A percentile compares a stretch with the other conserved stretches of the same genome.
These are phyloP conservation scores for Thalassiosira sp. DNA, from an alignment of 352 stramenopile species.

Conservation along the genomic window DNA sequence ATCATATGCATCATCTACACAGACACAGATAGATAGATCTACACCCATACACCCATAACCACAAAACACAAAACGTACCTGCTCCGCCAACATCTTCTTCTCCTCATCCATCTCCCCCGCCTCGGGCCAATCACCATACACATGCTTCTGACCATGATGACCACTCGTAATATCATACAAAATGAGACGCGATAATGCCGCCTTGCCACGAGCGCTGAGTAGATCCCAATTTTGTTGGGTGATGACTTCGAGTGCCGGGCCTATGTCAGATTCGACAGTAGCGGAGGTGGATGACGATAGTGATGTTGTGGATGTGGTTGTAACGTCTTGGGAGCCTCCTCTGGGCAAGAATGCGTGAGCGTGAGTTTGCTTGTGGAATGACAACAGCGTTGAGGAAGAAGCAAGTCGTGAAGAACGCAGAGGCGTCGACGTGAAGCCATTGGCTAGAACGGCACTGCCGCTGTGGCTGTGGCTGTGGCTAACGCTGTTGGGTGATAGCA, in stretches of 20 bases:
- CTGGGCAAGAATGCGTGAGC: conserved; percentile 1
- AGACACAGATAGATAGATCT: too few species aligned
- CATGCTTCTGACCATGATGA: conserved; percentile 63
- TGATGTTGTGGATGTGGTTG: neutral
- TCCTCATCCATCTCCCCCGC: conserved; percentile 65
- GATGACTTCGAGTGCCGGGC: conserved; percentile 33
- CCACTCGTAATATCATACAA: conserved; percentile 49
- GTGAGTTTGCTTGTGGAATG: neutral
- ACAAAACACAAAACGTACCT: conserved; percentile 60
- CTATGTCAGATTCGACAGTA: conserved; percentile 32
- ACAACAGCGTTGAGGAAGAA: neutral
- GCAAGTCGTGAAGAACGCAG: neutral
- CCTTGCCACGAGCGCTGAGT: conserved; percentile 59
- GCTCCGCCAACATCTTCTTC: conserved; percentile 67
- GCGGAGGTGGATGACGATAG: neutral
- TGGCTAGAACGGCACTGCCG: conserved; percentile 18
- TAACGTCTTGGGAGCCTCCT: conserved; percentile 14
- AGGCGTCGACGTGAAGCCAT: conserved; percentile 22
- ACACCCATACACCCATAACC: too few species aligned
- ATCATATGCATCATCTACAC: too few species aligned
- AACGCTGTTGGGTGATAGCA: conserved; percentile 12
- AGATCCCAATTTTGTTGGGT: conserved; percentile 60
- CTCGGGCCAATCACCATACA: conserved; percentile 75
- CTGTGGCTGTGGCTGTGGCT: neutral
- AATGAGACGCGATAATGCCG: conserved; percentile 62